A percentile compares a stretch with the other conserved stretches of the same genome.
Evolutionary conservation across 345 rosid species (phyloP).

Genomic region (Turritis glabra): DNA sequence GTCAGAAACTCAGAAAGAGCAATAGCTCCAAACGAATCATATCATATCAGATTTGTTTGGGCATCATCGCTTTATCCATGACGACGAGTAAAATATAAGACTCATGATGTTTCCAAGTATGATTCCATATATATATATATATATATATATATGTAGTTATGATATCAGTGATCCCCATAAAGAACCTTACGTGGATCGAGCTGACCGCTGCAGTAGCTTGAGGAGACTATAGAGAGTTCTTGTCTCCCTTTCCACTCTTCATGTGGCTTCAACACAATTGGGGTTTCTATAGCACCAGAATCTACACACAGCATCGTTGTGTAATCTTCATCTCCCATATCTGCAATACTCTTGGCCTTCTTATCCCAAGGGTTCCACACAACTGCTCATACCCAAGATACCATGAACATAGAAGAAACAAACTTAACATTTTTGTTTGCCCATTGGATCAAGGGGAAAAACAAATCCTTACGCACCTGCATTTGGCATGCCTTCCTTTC

Average conservation of each 20-base stretch:
- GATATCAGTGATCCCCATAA: constrained; percentile 49
- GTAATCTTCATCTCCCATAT: constrained; percentile 52
- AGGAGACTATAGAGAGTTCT: constrained; percentile 85
- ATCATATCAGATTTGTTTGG: constrained; percentile 10
- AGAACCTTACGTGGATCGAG: constrained; percentile 88
- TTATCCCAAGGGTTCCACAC: constrained; percentile 60
- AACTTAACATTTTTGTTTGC: background rate
- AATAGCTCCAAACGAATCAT: constrained; percentile 23
- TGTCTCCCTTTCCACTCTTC: constrained; percentile 94
- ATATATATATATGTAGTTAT: background rate
- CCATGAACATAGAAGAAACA: background rate
- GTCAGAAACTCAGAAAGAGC: constrained; percentile 23
- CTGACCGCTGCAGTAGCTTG: constrained; percentile 95
- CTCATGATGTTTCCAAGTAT: constrained; percentile 4
- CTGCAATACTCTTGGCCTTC: constrained; percentile 41
- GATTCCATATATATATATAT: background rate
- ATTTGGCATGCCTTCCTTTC: constrained; percentile 77
- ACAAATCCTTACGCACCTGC: constrained; percentile 26
- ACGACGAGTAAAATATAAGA: background rate
- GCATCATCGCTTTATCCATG: constrained; percentile 4
- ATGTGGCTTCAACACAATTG: constrained; percentile 57
- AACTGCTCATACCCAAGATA: constrained; percentile 32
- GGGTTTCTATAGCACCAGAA: constrained; percentile 33
- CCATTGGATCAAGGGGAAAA: background rate
- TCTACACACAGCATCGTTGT: constrained; percentile 49